These are phyloP conservation scores for Umbellularia californica DNA, from an alignment of 164 flowering plant genomes.

Conservation along the genomic window DNA sequence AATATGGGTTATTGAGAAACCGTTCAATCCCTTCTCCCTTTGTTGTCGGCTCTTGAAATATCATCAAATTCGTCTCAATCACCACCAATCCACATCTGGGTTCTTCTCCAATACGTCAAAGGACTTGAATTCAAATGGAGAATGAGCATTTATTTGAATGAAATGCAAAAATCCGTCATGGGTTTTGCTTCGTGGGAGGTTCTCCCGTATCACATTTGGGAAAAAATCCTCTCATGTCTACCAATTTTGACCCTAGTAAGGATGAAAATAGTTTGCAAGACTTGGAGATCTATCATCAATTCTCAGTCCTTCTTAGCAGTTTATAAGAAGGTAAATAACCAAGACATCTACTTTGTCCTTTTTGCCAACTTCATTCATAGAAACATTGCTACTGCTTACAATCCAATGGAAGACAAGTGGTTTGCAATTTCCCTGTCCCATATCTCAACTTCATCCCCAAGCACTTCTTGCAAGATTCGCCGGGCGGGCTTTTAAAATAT, in stretches of 20 bases:
- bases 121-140: neutral
- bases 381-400: slow-evolving; percentile 12
- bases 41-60: neutral
- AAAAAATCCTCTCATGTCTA: slow-evolving; percentile 12
- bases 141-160: neutral
- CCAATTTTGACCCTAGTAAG: slow-evolving; percentile 6
- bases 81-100: neutral
- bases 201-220: slow-evolving; percentile 15
- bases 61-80: neutral
- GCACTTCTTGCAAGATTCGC: slow-evolving; percentile 13
- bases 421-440: slow-evolving; percentile 13
- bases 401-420: slow-evolving; percentile 15
- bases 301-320: slow-evolving; percentile 7
- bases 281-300: slow-evolving; percentile 12
- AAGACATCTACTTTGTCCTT: slow-evolving; percentile 14
- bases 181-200: slow-evolving; percentile 7
- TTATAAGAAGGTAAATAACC: slow-evolving; percentile 7
- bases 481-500: no score
- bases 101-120: neutral
- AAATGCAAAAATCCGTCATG: neutral
- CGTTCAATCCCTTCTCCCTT: neutral
- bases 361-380: slow-evolving; percentile 11
- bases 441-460: slow-evolving; percentile 11
- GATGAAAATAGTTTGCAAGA: slow-evolving; percentile 15
- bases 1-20: neutral